These are phyloP conservation scores for Hibiscus tridactylites DNA, from an alignment of 345 rosid genomes.

Conservation along the genomic window DNA sequence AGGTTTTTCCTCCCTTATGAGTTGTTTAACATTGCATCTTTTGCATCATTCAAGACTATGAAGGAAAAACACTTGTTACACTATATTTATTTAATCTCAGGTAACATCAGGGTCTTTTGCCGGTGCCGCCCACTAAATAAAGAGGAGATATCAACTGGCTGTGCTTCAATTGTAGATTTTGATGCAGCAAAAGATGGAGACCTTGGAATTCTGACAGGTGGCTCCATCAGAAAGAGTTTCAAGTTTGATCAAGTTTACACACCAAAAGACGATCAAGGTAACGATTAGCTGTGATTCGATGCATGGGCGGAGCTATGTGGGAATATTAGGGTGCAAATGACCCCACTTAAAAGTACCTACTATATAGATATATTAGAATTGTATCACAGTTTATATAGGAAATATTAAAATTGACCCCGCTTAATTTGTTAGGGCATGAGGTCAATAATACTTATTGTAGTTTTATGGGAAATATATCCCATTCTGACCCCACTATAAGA, in stretches of 20 bases:
- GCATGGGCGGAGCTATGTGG: too few relatives aligned
- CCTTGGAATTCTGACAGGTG: slow-evolving; percentile 56
- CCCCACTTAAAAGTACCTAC: too few relatives aligned
- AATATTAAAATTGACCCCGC: too few relatives aligned
- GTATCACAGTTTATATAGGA: too few relatives aligned
- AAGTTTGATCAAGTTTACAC: slow-evolving; percentile 84
- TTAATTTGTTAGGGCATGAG: too few relatives aligned
- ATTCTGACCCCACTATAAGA: too few relatives aligned
- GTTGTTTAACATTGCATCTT: slow-evolving; percentile 5
- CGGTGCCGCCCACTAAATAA: slow-evolving; percentile 83
- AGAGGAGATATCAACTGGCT: slow-evolving; percentile 56
- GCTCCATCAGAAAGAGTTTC: slow-evolving; percentile 53
- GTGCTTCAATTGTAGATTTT: slow-evolving; percentile 59
- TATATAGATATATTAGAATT: too few relatives aligned
- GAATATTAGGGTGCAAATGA: too few relatives aligned
- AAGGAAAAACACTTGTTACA: background rate
- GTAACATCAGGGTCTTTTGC: slow-evolving; percentile 91
- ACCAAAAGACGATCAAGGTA: slow-evolving; percentile 92
- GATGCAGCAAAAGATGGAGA: slow-evolving; percentile 88
- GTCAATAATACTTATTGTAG: too few relatives aligned
- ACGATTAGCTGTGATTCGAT: background rate
- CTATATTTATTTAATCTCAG: slow-evolving; percentile 32
- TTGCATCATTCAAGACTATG: background rate
- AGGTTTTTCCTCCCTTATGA: slow-evolving; percentile 2
- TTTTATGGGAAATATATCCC: too few relatives aligned